Conservation (phyloP, 371 early-diverging fungal genomes). For the Aphelidium insulamus region DNA sequence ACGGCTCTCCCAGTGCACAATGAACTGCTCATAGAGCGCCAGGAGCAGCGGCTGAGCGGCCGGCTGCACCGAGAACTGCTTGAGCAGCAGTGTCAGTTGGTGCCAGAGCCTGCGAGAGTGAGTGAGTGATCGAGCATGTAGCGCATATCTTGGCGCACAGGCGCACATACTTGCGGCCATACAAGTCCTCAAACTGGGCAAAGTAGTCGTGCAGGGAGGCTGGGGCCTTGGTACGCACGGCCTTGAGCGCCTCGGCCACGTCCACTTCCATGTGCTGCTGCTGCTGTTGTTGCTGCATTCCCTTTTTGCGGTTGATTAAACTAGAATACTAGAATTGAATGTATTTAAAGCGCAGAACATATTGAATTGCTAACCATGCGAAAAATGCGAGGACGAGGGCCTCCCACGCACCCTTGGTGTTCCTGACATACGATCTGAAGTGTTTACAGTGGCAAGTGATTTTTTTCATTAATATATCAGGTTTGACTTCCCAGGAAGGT, state of each 20-base stretch:
- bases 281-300: too few relatives aligned
- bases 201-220: conserved; percentile 42
- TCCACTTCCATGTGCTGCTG: conserved; percentile 61
- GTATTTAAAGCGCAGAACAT: too few relatives aligned
- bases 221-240: conserved; percentile 41
- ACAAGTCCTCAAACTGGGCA: conserved; percentile 58
- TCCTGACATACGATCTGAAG: too few relatives aligned
- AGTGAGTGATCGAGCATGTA: background rate
- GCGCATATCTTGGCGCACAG: conserved; percentile 1
- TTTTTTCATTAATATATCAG: too few relatives aligned
- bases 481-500: too few relatives aligned
- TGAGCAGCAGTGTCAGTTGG: conserved; percentile 61
- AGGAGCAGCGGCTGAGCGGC: conserved; percentile 50
- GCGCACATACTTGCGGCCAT: conserved; percentile 66
- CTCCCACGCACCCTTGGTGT: too few relatives aligned
- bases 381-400: too few relatives aligned
- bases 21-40: conserved; percentile 64
- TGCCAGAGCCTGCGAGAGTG: conserved; percentile 65
- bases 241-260: conserved; percentile 43
- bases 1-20: conserved; percentile 72
- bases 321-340: too few relatives aligned
- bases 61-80: conserved; percentile 52
- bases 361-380: too few relatives aligned
- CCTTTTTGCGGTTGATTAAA: too few relatives aligned
- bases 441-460: too few relatives aligned